A percentile compares a stretch with the other conserved stretches of the same genome.
Evolutionary conservation across 2,329 filamentous ascomycete species (phyloP).

Genomic region (Venturia oleaginea): DNA sequence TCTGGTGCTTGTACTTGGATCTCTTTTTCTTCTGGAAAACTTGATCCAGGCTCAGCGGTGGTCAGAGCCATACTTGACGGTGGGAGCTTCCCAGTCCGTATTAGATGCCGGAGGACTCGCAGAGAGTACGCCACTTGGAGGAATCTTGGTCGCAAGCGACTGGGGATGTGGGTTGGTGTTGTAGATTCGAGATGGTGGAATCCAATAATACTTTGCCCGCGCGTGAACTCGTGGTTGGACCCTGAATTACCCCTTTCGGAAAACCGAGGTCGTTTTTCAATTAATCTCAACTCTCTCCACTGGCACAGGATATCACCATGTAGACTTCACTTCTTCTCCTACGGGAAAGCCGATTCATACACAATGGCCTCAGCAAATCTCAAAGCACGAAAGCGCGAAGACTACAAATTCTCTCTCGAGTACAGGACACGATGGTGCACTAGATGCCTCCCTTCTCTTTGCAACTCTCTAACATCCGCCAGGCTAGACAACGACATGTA

Average conservation of each 20-base stretch:
- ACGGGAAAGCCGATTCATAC: background rate
- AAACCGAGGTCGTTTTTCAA: background rate
- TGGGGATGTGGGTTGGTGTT: background rate
- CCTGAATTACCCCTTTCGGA: background rate
- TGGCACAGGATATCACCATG: background rate
- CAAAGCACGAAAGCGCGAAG: slow-evolving; percentile 55
- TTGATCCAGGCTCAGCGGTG: slow-evolving; percentile 21
- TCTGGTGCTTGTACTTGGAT: slow-evolving; percentile 25
- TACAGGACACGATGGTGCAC: slow-evolving; percentile 79
- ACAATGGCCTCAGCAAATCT: slow-evolving; percentile 18
- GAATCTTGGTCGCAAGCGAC: background rate
- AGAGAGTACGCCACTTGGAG: slow-evolving; percentile 26
- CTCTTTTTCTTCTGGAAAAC: background rate
- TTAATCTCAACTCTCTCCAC: background rate
- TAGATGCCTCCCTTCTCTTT: background rate
- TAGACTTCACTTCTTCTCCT: background rate
- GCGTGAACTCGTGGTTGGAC: background rate
- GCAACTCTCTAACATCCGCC: background rate
- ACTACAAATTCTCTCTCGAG: slow-evolving; percentile 72
- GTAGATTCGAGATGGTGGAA: background rate
- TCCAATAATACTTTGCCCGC: background rate
- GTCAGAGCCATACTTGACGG: slow-evolving; percentile 38
- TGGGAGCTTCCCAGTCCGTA: slow-evolving; percentile 36
- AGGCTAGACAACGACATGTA: slow-evolving; percentile 96
- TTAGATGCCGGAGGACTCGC: slow-evolving; percentile 43